phyloP scores from a whole-genome alignment of 257 asterid species.

The Misopates orontium region DNA sequence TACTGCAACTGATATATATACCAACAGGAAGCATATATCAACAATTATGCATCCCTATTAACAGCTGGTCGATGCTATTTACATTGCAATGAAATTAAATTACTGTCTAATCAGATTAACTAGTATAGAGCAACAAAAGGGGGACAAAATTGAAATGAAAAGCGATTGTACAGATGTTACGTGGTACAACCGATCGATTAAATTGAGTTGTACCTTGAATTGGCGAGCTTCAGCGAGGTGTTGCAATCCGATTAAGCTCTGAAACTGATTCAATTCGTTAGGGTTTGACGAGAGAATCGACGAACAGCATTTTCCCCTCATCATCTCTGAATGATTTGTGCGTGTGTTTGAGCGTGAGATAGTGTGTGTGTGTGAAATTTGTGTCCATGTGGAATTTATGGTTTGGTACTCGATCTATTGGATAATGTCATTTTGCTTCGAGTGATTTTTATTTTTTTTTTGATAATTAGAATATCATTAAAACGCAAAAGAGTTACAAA shows the following conservation, averaged over 20 bases:
- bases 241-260: constrained; percentile 53
- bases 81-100: neutral
- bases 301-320: constrained; percentile 46
- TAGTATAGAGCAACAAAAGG: neutral
- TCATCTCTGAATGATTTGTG: constrained; percentile 24
- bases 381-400: neutral
- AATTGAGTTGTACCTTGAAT: constrained; percentile 49
- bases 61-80: neutral
- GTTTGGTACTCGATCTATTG: neutral
- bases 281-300: constrained; percentile 38
- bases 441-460: too few species aligned
- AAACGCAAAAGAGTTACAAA: too few species aligned
- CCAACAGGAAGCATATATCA: neutral
- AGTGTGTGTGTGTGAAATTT: constrained; percentile 19
- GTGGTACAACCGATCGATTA: neutral
- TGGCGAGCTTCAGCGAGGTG: constrained; percentile 65
- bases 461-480: too few species aligned
- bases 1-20: too few species aligned
- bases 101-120: neutral
- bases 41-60: neutral
- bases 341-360: constrained; percentile 19
- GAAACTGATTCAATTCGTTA: constrained; percentile 41
- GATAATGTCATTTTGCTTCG: too few species aligned
- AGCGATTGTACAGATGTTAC: neutral
- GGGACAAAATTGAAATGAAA: neutral